Base-by-base conservation (phyloP, 495 filamentous ascomycete species). In the Penicilliopsis zonata region DNA sequence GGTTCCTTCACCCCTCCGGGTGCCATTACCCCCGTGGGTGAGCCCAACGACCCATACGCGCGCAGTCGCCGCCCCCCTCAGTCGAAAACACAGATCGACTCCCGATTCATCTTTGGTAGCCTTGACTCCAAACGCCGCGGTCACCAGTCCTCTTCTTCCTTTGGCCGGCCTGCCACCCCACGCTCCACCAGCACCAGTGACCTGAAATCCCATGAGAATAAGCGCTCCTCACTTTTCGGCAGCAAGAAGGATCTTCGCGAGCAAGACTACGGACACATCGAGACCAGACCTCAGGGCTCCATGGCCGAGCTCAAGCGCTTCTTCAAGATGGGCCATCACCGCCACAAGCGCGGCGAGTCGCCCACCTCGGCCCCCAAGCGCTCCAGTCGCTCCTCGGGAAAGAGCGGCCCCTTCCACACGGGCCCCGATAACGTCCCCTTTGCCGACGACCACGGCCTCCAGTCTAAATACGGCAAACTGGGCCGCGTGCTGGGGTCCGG, bases 251-350 rank as follows among this genome's bases (percentile, higher is more conserved):
- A 70, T 9, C 31, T 46, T 37, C 41, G 55, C 41, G 48, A 53
- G 41, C 55, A 55, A 40, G 41, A 68, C 8, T n/a, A 21, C 14
- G 6, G 13, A 15, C 76, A 36, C 25, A 35, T 39, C 4, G 40
- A 57, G 30, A 41, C 43, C 17, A 46, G 44, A 26, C 47, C 47
- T 15, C 83, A 87, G 36, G 78, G 82, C 16, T 94, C 92, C 5
- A 95, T 96, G 85, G 76, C 78, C 5, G 86, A 96, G 35, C 53
- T 98, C 36, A 96, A 94, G 55, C 69, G 92, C 10, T 98, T 98
- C 51, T 92, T 98, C 64, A 74, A 76, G 37, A 60, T 75, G 50
- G 79, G 74, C 16, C 65, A 67, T 25, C 67, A 73, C 55, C 82
- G 77, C 45, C 57, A 61, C 33, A 92, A 83, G 52, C 70, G 78